Evolutionary conservation across 202 grass and related monocot genomes (phyloP).

Genomic region (Panicum hallii): DNA sequence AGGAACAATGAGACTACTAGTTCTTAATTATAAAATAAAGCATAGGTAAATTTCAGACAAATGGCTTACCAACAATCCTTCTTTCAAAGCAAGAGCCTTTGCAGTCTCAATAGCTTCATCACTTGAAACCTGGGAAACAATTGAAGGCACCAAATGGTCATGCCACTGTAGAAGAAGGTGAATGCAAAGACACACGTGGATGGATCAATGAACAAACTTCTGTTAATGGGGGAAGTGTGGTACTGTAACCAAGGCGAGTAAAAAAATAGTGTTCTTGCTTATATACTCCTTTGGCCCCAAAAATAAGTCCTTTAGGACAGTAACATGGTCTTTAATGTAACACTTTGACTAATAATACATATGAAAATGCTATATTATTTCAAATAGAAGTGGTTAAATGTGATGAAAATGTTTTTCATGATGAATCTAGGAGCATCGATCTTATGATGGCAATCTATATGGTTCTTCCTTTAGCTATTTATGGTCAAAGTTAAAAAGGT

Average conservation of each 20-base stretch:
- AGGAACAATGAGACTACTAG: not conserved
- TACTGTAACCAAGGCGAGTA: conserved; percentile 6
- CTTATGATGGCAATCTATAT: not conserved
- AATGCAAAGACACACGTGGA: not conserved
- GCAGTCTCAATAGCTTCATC: conserved; percentile 91
- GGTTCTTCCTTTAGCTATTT: not conserved
- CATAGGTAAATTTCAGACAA: not conserved
- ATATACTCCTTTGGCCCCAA: not conserved
- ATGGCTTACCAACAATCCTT: conserved; percentile 84
- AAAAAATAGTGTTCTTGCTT: not conserved
- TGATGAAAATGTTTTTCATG: not conserved
- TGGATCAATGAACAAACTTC: conserved; percentile 1
- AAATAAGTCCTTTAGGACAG: not conserved
- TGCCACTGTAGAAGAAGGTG: conserved; percentile 10
- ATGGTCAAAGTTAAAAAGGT: conserved; percentile 4
- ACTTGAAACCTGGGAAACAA: conserved; percentile 71
- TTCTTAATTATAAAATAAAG: conserved; percentile 19
- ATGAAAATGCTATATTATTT: not conserved
- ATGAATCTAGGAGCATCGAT: not conserved
- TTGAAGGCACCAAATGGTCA: conserved; percentile 36
- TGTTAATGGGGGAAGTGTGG: not conserved
- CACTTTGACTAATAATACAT: not conserved
- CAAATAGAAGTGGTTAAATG: not conserved
- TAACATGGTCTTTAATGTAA: not conserved
- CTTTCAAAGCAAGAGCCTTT: conserved; percentile 89